phyloP scores from a whole-genome alignment of 2,329 filamentous ascomycete species.

The Penicillium sp. region DNA sequence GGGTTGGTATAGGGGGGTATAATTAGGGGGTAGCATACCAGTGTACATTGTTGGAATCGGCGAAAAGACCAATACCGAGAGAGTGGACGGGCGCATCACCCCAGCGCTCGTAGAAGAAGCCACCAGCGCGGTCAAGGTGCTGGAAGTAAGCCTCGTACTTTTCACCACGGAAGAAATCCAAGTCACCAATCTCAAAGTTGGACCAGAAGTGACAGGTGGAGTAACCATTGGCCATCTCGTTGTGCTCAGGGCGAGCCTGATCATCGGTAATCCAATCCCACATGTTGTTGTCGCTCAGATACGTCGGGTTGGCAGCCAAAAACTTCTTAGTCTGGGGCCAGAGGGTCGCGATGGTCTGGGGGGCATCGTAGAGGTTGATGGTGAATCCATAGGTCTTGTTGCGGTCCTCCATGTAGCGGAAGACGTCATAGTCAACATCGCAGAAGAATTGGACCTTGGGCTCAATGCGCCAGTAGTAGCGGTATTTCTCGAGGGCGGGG shows the following conservation, averaged over 20 bases:
- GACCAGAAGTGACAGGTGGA: slow-evolving; percentile 99
- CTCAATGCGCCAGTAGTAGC: slow-evolving; percentile 98
- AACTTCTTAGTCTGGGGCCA: slow-evolving; percentile 98
- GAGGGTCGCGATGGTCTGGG: slow-evolving; percentile 78
- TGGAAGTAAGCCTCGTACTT: slow-evolving; percentile 95
- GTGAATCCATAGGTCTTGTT: slow-evolving; percentile 99
- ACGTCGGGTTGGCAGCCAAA: slow-evolving; percentile 77
- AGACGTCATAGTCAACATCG: slow-evolving; percentile 97
- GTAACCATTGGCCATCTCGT: slow-evolving; percentile 81
- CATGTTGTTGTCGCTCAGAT: slow-evolving; percentile 80
- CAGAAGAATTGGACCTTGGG: slow-evolving; percentile 99
- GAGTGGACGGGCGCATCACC: slow-evolving; percentile 97
- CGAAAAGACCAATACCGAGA: slow-evolving; percentile 87
- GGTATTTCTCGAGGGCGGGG: slow-evolving; percentile 74
- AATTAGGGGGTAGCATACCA: slow-evolving; percentile 61
- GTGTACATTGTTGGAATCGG: slow-evolving; percentile 86
- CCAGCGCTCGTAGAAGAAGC: slow-evolving; percentile 99
- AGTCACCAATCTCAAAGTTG: slow-evolving; percentile 94
- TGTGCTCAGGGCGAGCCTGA: slow-evolving; percentile 73
- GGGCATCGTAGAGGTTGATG: slow-evolving; percentile 92
- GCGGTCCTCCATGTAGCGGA: slow-evolving; percentile 95
- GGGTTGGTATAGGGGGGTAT: not conserved
- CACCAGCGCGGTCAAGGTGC: slow-evolving; percentile 87
- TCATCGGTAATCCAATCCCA: slow-evolving; percentile 84
- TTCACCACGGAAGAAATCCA: slow-evolving; percentile 88